These are phyloP conservation scores for Alternaria rosae DNA, from an alignment of 2,329 filamentous ascomycete genomes.

Conservation along the genomic window DNA sequence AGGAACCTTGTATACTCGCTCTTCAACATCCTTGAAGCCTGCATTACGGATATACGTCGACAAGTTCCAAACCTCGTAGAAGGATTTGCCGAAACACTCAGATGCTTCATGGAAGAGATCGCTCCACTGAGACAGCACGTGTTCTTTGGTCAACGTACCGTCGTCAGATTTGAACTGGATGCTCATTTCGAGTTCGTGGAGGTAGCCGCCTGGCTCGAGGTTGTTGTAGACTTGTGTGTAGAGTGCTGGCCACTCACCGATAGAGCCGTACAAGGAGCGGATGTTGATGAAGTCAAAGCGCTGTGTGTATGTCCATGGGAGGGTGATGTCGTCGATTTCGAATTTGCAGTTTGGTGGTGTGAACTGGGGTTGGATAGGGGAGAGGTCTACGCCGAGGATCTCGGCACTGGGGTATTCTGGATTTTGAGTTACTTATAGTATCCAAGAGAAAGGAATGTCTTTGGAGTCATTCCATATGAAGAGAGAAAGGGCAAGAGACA, in stretches of 20 bases:
- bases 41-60: slow-evolving; percentile 33
- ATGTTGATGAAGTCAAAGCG: slow-evolving; percentile 54
- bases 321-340: slow-evolving; percentile 55
- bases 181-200: slow-evolving; percentile 52
- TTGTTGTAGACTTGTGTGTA: slow-evolving; percentile 36
- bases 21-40: slow-evolving; percentile 38
- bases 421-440: background rate
- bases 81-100: slow-evolving; percentile 31
- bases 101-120: slow-evolving; percentile 37
- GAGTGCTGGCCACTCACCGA: slow-evolving; percentile 54
- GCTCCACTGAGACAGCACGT: slow-evolving; percentile 36
- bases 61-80: slow-evolving; percentile 37
- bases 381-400: slow-evolving; percentile 57
- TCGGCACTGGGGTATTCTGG: slow-evolving; percentile 39
- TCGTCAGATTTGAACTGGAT: slow-evolving; percentile 52
- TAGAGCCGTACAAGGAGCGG: slow-evolving; percentile 53
- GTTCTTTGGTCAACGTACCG: slow-evolving; percentile 42
- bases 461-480: background rate
- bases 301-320: slow-evolving; percentile 47
- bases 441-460: background rate
- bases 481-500: background rate
- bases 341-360: slow-evolving; percentile 55
- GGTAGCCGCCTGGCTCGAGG: slow-evolving; percentile 48
- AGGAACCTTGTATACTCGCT: slow-evolving; percentile 40
- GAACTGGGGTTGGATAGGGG: slow-evolving; percentile 57